Conservation (phyloP, 2,329 filamentous ascomycete genomes). For the Pochonia chlamydosporia region DNA sequence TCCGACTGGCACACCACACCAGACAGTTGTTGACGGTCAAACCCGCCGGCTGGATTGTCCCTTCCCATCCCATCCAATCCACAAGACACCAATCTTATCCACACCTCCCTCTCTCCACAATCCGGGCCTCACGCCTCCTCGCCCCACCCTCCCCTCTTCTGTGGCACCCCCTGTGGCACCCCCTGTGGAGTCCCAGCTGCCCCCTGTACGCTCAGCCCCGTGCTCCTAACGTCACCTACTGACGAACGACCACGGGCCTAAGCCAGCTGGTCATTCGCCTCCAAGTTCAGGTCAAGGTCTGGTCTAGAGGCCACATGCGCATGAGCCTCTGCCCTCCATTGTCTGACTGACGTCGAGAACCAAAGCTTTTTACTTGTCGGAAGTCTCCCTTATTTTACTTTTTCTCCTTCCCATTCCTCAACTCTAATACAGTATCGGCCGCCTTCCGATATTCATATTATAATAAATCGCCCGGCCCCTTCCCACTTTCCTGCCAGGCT, state of each 20-base stretch:
- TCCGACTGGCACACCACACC: not conserved
- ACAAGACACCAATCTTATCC: not conserved
- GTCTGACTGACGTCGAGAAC: conserved; percentile 14
- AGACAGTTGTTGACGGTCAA: no score
- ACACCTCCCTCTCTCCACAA: not conserved
- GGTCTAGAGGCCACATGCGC: conserved; percentile 23
- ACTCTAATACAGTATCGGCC: conserved; percentile 12
- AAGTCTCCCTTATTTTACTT: conserved; percentile 16
- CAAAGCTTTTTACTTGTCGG: conserved; percentile 8
- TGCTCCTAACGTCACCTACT: conserved; percentile 36
- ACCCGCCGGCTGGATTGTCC: not conserved
- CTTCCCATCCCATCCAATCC: not conserved
- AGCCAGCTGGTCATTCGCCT: conserved; percentile 21
- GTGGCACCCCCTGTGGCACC: conserved; percentile 1
- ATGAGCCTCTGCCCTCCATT: conserved; percentile 13
- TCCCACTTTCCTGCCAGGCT: not conserved
- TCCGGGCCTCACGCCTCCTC: conserved; percentile 2
- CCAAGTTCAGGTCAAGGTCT: conserved; percentile 9
- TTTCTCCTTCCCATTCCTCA: conserved; percentile 14
- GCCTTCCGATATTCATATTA: conserved; percentile 12
- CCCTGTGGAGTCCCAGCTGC: not conserved
- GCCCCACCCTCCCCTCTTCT: conserved; percentile 8
- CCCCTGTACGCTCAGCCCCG: conserved; percentile 33
- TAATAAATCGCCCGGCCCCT: conserved; percentile 6
- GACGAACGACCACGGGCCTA: conserved; percentile 27